These are phyloP conservation scores for Alternaria metachromatica DNA, from an alignment of 2,329 filamentous ascomycete genomes.

Conservation along the genomic window DNA sequence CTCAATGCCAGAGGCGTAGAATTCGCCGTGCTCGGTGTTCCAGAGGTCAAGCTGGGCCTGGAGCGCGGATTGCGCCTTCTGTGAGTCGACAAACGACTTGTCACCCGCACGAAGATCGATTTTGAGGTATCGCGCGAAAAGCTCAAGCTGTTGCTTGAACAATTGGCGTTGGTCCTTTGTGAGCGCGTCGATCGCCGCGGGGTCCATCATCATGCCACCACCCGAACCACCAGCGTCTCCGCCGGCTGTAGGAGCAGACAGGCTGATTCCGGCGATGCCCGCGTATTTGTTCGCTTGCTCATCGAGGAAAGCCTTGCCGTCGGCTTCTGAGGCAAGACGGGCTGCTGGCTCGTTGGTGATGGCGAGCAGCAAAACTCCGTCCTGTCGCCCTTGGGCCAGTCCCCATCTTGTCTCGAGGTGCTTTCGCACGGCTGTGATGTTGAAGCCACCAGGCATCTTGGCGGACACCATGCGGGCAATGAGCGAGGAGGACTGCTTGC, in stretches of 20 bases:
- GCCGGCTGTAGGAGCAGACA: constrained; percentile 74
- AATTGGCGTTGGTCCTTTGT: constrained; percentile 95
- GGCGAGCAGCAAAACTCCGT: constrained; percentile 85
- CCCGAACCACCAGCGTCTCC: constrained; percentile 74
- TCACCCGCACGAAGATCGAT: constrained; percentile 96
- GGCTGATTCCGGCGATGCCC: constrained; percentile 77
- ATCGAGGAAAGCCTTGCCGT: constrained; percentile 93
- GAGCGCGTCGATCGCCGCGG: constrained; percentile 91
- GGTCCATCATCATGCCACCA: constrained; percentile 99
- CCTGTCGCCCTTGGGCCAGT: constrained; percentile 82
- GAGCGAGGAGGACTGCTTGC: constrained; percentile 93
- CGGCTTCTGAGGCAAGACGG: constrained; percentile 85
- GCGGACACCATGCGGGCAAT: constrained; percentile 95
- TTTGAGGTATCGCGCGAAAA: constrained; percentile 94
- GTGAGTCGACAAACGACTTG: constrained; percentile 84
- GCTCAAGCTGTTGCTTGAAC: constrained; percentile 97
- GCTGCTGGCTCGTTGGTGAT: constrained; percentile 91
- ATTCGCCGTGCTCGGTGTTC: constrained; percentile 93
- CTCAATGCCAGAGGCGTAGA: constrained; percentile 93
- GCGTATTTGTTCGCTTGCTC: constrained; percentile 91
- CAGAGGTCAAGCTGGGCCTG: constrained; percentile 95
- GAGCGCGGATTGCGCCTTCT: constrained; percentile 84
- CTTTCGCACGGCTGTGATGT: constrained; percentile 94
- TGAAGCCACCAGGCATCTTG: constrained; percentile 99
- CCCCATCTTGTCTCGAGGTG: constrained; percentile 96